A percentile compares a stretch with the other conserved stretches of the same genome.
Conservation (phyloP, 306 rosid genomes). For the Benincasa hispida region DNA sequence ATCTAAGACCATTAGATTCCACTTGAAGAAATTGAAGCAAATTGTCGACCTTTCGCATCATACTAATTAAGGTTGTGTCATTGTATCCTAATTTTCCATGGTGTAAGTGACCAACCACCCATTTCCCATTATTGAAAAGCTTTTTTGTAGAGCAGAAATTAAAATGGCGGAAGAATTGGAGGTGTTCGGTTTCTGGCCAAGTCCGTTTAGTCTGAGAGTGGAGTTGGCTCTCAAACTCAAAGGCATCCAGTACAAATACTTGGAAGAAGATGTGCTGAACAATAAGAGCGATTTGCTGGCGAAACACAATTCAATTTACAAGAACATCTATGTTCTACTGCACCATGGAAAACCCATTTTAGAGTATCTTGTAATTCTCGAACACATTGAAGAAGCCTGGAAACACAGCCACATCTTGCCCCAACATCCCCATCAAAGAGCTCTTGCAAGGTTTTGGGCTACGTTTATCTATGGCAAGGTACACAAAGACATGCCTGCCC, state of each 20-base stretch:
- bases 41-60: no score
- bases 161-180: neutral
- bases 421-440: neutral
- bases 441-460: neutral
- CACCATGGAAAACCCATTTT: neutral
- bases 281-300: neutral
- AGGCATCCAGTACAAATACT: constrained; percentile 26
- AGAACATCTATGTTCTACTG: neutral
- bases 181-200: neutral
- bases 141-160: no score
- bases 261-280: constrained; percentile 16
- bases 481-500: neutral
- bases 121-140: no score
- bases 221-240: constrained; percentile 41
- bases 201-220: constrained; percentile 33
- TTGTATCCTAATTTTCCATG: no score
- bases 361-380: neutral
- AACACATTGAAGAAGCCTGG: neutral
- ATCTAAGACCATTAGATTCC: no score
- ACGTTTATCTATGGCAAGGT: neutral
- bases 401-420: neutral
- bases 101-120: no score
- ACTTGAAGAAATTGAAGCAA: no score
- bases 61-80: no score
- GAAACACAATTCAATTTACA: neutral